Percentiles rank a stretch among this genome's conserved stretches.
phyloP scores from a whole-genome alignment of 805 yeast genomes.

The Suhomyces sp. region DNA sequence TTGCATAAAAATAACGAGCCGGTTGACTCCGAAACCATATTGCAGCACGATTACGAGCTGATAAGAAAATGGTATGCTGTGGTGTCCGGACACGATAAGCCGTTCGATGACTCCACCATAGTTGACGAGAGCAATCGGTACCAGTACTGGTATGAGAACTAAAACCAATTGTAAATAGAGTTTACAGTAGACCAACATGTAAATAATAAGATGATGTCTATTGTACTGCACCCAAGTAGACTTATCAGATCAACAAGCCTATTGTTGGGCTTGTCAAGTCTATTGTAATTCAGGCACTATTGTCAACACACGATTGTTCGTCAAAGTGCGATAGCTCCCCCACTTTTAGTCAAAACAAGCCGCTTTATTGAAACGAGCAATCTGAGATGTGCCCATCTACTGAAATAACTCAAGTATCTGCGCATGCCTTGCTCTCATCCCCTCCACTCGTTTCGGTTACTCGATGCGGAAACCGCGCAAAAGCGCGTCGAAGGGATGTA shows the following conservation, averaged over 20 bases:
- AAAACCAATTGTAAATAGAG: neutral
- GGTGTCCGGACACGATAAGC: neutral
- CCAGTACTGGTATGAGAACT: constrained; percentile 10
- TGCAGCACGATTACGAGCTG: constrained; percentile 1
- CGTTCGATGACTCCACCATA: constrained; percentile 1
- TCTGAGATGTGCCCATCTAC: neutral
- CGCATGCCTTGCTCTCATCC: neutral
- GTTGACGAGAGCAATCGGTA: constrained; percentile 4
- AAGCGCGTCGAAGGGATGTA: neutral
- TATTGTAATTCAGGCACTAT: neutral
- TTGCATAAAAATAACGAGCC: neutral
- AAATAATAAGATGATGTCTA: neutral
- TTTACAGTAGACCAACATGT: neutral
- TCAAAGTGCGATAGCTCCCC: neutral
- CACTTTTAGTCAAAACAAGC: neutral
- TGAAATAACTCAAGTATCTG: neutral
- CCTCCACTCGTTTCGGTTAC: neutral
- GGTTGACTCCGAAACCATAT: neutral
- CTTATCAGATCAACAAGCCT: neutral
- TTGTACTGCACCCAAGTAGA: neutral
- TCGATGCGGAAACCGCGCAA: neutral
- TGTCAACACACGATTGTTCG: neutral
- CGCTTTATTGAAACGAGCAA: neutral
- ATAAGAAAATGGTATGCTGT: constrained; percentile 7
- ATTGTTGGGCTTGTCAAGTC: neutral